These are phyloP conservation scores for Lactifluus piperatus DNA, from an alignment of 768 basidiomycete genomes.

Conservation along the genomic window DNA sequence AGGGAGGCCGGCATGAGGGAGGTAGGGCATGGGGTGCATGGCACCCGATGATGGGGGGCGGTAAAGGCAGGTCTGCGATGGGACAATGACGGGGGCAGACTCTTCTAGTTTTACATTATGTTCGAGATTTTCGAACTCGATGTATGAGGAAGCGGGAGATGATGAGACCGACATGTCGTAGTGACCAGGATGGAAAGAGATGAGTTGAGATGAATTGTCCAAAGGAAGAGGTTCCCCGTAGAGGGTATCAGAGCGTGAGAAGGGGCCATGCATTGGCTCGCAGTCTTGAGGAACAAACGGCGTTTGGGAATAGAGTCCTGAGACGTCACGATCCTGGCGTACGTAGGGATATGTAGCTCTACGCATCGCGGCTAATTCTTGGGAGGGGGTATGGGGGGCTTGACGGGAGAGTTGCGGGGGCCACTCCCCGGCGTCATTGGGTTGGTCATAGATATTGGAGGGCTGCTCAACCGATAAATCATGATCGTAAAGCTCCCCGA, in stretches of 20 bases:
- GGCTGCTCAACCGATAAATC: constrained; percentile 34
- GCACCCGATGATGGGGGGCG: constrained; percentile 30
- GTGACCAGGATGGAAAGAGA: constrained; percentile 25
- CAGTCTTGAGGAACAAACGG: constrained; percentile 39
- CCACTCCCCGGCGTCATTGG: constrained; percentile 21
- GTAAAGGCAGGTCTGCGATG: constrained; percentile 49
- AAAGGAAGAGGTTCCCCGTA: constrained; percentile 35
- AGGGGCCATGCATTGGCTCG: constrained; percentile 27
- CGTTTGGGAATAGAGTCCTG: constrained; percentile 32
- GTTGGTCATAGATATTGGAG: constrained; percentile 22
- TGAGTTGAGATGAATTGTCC: constrained; percentile 32
- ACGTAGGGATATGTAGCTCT: constrained; percentile 73
- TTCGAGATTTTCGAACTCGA: constrained; percentile 38
- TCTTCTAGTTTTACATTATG: constrained; percentile 62
- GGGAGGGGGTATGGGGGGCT: constrained; percentile 24
- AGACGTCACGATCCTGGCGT: constrained; percentile 56
- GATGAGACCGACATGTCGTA: constrained; percentile 28
- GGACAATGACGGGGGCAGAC: constrained; percentile 47
- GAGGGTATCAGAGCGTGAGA: constrained; percentile 30
- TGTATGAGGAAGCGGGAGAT: constrained; percentile 39
- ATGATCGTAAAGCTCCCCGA: constrained; percentile 65
- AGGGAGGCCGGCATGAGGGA: constrained; percentile 43
- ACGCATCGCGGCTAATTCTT: constrained; percentile 43
- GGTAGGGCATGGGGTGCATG: constrained; percentile 27
- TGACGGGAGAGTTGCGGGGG: constrained; percentile 21